Evolutionary conservation across 2,329 filamentous ascomycete genomes (phyloP).

Genomic region (Xylariales sp.): DNA sequence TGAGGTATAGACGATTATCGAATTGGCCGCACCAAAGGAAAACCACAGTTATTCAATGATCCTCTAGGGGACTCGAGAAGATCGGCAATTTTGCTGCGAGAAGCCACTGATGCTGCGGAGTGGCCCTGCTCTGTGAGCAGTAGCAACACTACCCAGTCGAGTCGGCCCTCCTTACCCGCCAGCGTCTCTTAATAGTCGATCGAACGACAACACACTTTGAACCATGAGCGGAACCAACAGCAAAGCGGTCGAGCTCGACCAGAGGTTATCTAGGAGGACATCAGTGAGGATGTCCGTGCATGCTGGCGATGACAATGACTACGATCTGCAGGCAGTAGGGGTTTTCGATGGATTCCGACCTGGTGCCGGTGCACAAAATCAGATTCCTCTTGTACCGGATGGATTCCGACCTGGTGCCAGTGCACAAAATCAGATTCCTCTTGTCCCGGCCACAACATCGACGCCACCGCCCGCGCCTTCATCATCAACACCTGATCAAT

Average conservation of each 20-base stretch:
- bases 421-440: slow-evolving; percentile 14
- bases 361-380: slow-evolving; percentile 17
- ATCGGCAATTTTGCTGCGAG: no score
- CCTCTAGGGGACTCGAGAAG: no score
- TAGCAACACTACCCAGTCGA: no score
- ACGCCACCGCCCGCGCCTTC: slow-evolving; percentile 14
- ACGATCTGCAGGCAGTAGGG: slow-evolving; percentile 43
- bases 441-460: slow-evolving; percentile 14
- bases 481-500: slow-evolving; percentile 13
- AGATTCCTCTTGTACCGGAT: slow-evolving; percentile 13
- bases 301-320: slow-evolving; percentile 39
- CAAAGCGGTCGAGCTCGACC: slow-evolving; percentile 34
- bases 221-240: slow-evolving; percentile 36
- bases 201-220: slow-evolving; percentile 1
- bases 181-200: no score
- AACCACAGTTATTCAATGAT: no score
- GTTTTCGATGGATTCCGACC: slow-evolving; percentile 37
- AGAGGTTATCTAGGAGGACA: slow-evolving; percentile 36
- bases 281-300: slow-evolving; percentile 32
- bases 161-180: not conserved
- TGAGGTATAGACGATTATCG: no score
- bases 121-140: slow-evolving; percentile 14
- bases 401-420: slow-evolving; percentile 24
- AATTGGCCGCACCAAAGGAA: no score
- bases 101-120: slow-evolving; percentile 22